Base-by-base conservation (phyloP, 805 yeast genomes). In the Candida rishiriensis region DNA sequence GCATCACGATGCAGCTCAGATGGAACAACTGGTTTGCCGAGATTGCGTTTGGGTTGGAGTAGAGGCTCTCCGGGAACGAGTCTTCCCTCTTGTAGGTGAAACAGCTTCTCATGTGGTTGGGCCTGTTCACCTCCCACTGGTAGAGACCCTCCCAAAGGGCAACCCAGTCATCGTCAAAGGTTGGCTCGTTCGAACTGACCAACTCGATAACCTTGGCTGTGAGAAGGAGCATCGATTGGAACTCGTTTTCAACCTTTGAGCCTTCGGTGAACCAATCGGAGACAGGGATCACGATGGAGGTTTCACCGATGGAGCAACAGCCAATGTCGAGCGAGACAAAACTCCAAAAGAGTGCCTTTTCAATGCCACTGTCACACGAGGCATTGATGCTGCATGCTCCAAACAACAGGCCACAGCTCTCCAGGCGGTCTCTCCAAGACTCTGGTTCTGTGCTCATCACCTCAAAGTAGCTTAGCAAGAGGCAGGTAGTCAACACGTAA, bases 301-400 rank as follows among this genome's bases (percentile, higher is more conserved):
- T 26, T 10, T 69, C 72, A 13, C 68, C 69, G 34, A 68, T 62
- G 7, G 51, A 38, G 37, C 55, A 52, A 13, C 42, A 49, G 3
- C 56, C 65, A 9, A 70, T 60, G 48, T 71, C 76, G 63, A 70
- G 60, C 18, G 73, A 53, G 1, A 69, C 70, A 53, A 70, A 68
- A 39, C 67, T 64, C 77, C 76, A 73, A 44, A 73, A 70, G 37
- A 72, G 52, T 0, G 70, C 66, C 43, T 71, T 51, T 38, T 66
- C 68, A 16, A 70, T 56, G 16, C 47, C 49, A 26, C 60, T 56
- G 55, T 64, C 32, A 34, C 68, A 56, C 36, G 65, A 60, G 1
- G 72, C 75, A 49, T 66, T 56, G 38, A 71, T 65, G 7, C 63
- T 64, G 38, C 65, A 65, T 12, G 70, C 63, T 34, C 64, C 58